Base-by-base conservation (phyloP, 2,329 filamentous ascomycete genomes). In the Chrysoporthe deuterocubensis region DNA sequence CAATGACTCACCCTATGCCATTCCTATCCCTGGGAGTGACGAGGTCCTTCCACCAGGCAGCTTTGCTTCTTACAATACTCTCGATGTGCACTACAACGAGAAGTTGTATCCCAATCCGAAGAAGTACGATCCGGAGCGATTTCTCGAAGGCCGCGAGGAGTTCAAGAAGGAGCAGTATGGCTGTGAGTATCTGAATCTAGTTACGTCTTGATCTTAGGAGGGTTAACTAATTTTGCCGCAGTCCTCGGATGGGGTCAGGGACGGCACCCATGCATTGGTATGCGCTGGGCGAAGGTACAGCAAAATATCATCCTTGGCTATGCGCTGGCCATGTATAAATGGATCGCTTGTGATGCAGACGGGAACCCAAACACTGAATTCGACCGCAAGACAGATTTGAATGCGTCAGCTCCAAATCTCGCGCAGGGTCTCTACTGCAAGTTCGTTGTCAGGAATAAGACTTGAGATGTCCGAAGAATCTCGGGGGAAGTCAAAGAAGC, bases 21-120 rank as follows among this genome's bases (percentile, higher is more conserved):
- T 60, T 4, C 40, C 37, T 21, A 60, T 60, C 6, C 57, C 57
- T 2, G 57, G 57, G 11, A 60, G 32, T 13, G 62, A 68, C 44
- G 71, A 75, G 65, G 72, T 75, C 37, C 71, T 75, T 43, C 74
- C 74, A 4, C 40, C 64, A 1, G 62, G 67, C n/a, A 69, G 66
- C 61, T 74, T 69, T 64, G 72, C 65, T 43, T 60, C 50, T 16
- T 75, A 73, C 64, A 72, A 75, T 66, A 71, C 74, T 11, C 71
- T 60, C 11, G 73, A 74, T 16, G 63, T 69, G 9, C 67, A 75
- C 64, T 73, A 67, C 63, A 73, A 69, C 61, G 61, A 70, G 42
- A 66, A 72, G 48, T 61, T 75, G 18, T 75, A 71, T 65, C 72
- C 71, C 7, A 46, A 71, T 16, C 69, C 70, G 16, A n/a, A 52